These are phyloP conservation scores for Pharnaceum exiguum DNA, from an alignment of 148 eudicot genomes.

Conservation along the genomic window DNA sequence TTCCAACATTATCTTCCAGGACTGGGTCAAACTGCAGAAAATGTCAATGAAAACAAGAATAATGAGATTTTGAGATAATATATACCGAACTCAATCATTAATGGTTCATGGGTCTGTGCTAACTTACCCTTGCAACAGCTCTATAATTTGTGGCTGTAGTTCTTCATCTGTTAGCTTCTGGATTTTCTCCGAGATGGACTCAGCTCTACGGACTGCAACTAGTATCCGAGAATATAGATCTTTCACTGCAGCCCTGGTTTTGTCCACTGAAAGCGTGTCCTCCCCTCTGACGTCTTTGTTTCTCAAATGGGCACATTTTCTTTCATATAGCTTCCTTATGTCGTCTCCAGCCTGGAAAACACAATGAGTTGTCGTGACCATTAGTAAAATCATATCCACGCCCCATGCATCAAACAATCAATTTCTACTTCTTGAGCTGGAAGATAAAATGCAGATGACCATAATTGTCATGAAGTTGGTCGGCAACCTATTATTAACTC, in stretches of 20 bases:
- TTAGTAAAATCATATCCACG: too few species aligned
- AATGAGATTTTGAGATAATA: background rate
- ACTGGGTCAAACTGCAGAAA: slow-evolving; percentile 52
- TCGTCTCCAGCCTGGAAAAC: slow-evolving; percentile 64
- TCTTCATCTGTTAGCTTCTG: slow-evolving; percentile 87
- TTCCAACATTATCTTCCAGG: slow-evolving; percentile 88
- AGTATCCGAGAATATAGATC: slow-evolving; percentile 86
- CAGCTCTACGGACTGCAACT: slow-evolving; percentile 90
- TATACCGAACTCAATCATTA: background rate
- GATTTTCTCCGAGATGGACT: slow-evolving; percentile 74
- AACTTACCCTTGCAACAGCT: slow-evolving; percentile 86
- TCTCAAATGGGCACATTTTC: slow-evolving; percentile 73
- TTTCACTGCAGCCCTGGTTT: slow-evolving; percentile 75
- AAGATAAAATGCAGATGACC: too few species aligned
- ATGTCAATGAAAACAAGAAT: background rate
- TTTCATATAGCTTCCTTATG: slow-evolving; percentile 76
- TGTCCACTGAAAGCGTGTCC: slow-evolving; percentile 65
- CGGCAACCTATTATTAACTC: too few species aligned
- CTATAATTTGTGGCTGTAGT: slow-evolving; percentile 78
- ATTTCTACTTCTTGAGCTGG: too few species aligned
- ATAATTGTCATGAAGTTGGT: too few species aligned
- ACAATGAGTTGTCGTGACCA: background rate
- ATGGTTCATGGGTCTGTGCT: background rate
- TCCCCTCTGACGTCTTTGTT: slow-evolving; percentile 73
- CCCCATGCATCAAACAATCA: too few species aligned